These are phyloP conservation scores for Phyllosticta citrichinensis DNA, from an alignment of 2,329 filamentous ascomycete genomes.

Conservation along the genomic window DNA sequence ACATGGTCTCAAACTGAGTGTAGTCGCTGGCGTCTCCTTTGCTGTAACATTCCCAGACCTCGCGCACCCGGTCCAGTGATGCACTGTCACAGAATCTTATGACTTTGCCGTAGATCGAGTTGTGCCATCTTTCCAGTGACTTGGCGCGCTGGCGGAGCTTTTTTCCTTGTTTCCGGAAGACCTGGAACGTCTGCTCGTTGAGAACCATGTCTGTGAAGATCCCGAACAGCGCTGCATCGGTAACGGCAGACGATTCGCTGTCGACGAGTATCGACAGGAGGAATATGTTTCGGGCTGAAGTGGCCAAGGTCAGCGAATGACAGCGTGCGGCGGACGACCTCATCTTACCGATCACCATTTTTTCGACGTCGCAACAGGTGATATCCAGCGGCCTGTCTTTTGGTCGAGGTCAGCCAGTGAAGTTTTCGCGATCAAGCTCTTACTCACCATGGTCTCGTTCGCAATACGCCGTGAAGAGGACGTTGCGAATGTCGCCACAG, in stretches of 20 bases:
- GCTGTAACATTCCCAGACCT: slow-evolving; percentile 33
- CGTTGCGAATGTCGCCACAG: slow-evolving; percentile 47
- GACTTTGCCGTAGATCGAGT: slow-evolving; percentile 32
- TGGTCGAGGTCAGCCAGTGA: not conserved
- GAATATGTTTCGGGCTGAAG: slow-evolving; percentile 45
- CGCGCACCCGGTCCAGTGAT: slow-evolving; percentile 34
- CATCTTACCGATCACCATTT: slow-evolving; percentile 40
- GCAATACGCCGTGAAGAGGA: slow-evolving; percentile 39
- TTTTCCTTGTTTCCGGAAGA: slow-evolving; percentile 34
- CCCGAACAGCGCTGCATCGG: not conserved
- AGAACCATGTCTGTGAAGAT: slow-evolving; percentile 47
- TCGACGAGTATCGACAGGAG: slow-evolving; percentile 44
- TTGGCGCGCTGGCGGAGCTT: slow-evolving; percentile 33
- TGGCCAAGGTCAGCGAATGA: not conserved
- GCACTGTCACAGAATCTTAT: slow-evolving; percentile 41
- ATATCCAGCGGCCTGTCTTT: slow-evolving; percentile 34
- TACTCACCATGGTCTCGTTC: not conserved
- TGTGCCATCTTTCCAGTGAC: slow-evolving; percentile 37
- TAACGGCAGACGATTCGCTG: slow-evolving; percentile 37
- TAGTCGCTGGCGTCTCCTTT: not conserved
- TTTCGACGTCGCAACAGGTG: slow-evolving; percentile 47
- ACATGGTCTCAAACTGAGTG: not conserved
- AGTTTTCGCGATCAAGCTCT: not conserved
- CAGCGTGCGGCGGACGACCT: not conserved
- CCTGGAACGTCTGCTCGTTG: slow-evolving; percentile 22